These are phyloP conservation scores for Huntiella bhutanensis DNA, from an alignment of 2,329 filamentous ascomycete genomes.

Conservation along the genomic window DNA sequence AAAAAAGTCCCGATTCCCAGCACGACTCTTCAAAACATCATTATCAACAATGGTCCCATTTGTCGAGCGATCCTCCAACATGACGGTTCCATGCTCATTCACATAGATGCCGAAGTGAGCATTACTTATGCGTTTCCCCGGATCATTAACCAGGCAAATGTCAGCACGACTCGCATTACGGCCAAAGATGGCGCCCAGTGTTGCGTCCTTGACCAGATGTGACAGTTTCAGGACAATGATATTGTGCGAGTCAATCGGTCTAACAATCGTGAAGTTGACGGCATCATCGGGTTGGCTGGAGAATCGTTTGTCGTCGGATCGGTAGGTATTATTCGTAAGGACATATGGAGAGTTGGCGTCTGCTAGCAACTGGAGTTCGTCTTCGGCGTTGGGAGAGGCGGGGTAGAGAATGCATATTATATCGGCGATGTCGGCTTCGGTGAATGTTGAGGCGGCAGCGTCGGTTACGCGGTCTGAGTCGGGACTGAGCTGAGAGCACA, in stretches of 20 bases:
- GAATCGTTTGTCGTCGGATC: slow-evolving; percentile 23
- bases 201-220: slow-evolving; percentile 46
- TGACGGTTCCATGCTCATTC: slow-evolving; percentile 67
- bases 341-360: slow-evolving; percentile 28
- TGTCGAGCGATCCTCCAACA: slow-evolving; percentile 89
- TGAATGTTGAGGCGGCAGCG: slow-evolving; percentile 64
- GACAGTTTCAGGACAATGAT: slow-evolving; percentile 72
- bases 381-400: slow-evolving; percentile 50
- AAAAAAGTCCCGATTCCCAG: slow-evolving; percentile 18
- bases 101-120: slow-evolving; percentile 90
- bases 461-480: slow-evolving; percentile 55
- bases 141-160: slow-evolving; percentile 46
- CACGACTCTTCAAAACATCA: slow-evolving; percentile 34
- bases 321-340: slow-evolving; percentile 19
- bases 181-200: slow-evolving; percentile 69
- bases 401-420: slow-evolving; percentile 81
- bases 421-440: slow-evolving; percentile 66
- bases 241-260: slow-evolving; percentile 20
- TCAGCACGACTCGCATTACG: slow-evolving; percentile 57
- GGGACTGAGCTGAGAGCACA: slow-evolving; percentile 54
- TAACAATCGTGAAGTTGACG: no score
- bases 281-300: slow-evolving; percentile 12
- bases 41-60: slow-evolving; percentile 84
- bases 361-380: slow-evolving; percentile 42
- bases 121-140: slow-evolving; percentile 64